Evolutionary conservation across 2,329 filamentous ascomycete species (phyloP).

Genomic region (Xylogone sp.): DNA sequence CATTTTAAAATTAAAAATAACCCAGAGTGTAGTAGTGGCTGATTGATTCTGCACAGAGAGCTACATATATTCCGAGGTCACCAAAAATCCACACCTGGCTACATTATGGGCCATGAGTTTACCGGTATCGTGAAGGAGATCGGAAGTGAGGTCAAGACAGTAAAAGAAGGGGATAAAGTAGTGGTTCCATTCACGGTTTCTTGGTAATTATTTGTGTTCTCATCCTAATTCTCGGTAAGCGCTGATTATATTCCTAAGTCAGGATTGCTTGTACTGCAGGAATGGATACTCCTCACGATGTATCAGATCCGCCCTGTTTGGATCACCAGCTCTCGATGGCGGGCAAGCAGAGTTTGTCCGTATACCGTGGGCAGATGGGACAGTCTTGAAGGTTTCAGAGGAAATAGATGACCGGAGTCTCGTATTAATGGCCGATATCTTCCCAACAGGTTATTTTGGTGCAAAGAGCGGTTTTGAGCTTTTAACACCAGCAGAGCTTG

Average conservation of each 20-base stretch:
- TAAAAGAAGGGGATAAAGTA: slow-evolving; percentile 57
- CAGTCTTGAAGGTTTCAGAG: slow-evolving; percentile 69
- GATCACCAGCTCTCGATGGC: slow-evolving; percentile 65
- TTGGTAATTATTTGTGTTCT: slow-evolving; percentile 51
- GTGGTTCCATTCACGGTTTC: slow-evolving; percentile 81
- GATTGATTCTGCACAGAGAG: slow-evolving; percentile 52
- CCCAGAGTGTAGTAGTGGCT: too few species aligned
- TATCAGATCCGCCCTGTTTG: slow-evolving; percentile 66
- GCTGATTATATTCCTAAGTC: slow-evolving; percentile 58
- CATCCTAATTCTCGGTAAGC: slow-evolving; percentile 46
- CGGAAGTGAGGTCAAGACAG: slow-evolving; percentile 48
- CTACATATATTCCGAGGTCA: slow-evolving; percentile 84
- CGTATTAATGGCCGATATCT: slow-evolving; percentile 90
- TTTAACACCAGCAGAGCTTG: slow-evolving; percentile 49
- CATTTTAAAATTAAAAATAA: not conserved
- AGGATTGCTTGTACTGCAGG: slow-evolving; percentile 80
- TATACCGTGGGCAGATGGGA: slow-evolving; percentile 76
- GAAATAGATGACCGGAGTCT: slow-evolving; percentile 72
- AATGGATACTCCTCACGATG: slow-evolving; percentile 77
- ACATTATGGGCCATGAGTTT: slow-evolving; percentile 63
- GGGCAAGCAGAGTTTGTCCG: slow-evolving; percentile 81
- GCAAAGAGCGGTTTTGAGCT: too few species aligned
- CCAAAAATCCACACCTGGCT: slow-evolving; percentile 61
- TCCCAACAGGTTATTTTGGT: slow-evolving; percentile 86
- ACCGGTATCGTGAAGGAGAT: slow-evolving; percentile 56